Evolutionary conservation across 192 early-diverging fungal species (phyloP), one percentile per base, ranked within the genome.

Genomic region (Ambispora gerdemannii): DNA sequence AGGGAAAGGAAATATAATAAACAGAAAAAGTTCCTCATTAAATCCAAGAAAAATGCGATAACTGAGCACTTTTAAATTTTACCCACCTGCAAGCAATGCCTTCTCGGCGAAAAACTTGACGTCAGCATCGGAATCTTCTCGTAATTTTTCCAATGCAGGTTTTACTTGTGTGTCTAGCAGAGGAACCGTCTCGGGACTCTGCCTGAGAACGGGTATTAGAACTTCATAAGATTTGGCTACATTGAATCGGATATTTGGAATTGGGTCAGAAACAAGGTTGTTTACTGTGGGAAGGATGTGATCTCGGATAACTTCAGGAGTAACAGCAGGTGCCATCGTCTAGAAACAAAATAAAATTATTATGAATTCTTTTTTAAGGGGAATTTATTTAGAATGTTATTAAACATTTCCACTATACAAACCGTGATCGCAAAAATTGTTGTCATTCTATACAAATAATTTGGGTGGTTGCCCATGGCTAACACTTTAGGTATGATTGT

Each of bases 171-270:
- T 83, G 27, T 80, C 77, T 49, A 94, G 74, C 7, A 93, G 71
- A 11, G 72, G 70, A 27, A 78, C 81, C 6, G 90, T 85, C 24
- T 90, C 87, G 7, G 82, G 73, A 67, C 78, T 82, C 50, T 81
- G 81, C 72, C 88, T 88, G 60, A 96, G 83, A 4, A 93, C 80
- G 13, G 88, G 91, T 38, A 91, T 86, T 76, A 99, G 78, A 1
- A 87, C 82, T 77, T 94, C 93, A 71, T 96, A 82, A 56, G 91
- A 90, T 76, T 99, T 99, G 49, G 95, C 95, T 13, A 98, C 96
- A 67, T 98, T 99, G 87, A 99, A 99, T 35, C 97, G 91, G 74
- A 99, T 99, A 77, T 99, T 99, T 66, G 97, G 97, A 66, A 99
- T 98, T 11, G 94, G 93, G 75, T 99, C 97, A 15, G 85, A 83